phyloP scores from a whole-genome alignment of 495 filamentous ascomycete species.

The Amphirosellinia nigrospora region DNA sequence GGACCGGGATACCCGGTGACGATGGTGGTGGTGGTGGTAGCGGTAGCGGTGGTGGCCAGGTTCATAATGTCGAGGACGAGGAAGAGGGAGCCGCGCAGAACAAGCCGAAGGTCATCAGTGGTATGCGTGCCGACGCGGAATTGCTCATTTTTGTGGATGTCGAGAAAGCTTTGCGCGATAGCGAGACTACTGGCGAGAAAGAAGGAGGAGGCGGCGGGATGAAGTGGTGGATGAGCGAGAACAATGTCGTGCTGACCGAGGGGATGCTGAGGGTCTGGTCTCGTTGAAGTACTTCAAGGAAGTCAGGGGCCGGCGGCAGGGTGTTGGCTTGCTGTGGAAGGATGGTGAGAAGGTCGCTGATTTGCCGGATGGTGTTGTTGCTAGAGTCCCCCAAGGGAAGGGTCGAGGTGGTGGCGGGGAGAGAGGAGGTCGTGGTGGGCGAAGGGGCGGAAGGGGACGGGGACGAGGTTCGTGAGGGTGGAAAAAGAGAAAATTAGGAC shows the following conservation, averaged over 20 bases:
- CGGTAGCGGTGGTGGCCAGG: constrained; percentile 54
- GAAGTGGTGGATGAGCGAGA: constrained; percentile 85
- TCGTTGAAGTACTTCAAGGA: constrained; percentile 51
- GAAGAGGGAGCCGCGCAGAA: constrained; percentile 23
- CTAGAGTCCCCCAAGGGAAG: constrained; percentile 22
- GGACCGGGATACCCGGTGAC: constrained; percentile 64
- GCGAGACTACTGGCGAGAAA: neutral
- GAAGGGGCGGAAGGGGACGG: constrained; percentile 11
- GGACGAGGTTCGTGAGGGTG: constrained; percentile 1
- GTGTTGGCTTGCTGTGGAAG: constrained; percentile 69
- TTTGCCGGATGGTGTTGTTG: constrained; percentile 52
- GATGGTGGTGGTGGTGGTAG: constrained; percentile 52
- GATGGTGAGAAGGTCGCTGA: constrained; percentile 65
- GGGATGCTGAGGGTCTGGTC: constrained; percentile 54
- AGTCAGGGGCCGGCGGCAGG: constrained; percentile 64
- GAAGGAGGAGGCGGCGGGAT: constrained; percentile 65
- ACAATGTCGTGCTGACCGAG: constrained; percentile 71
- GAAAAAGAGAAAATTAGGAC: neutral
- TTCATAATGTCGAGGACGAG: constrained; percentile 65
- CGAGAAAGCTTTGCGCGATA: constrained; percentile 58
- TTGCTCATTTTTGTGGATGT: constrained; percentile 83
- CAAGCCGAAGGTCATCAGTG: constrained; percentile 68
- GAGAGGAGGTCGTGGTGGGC: constrained; percentile 17
- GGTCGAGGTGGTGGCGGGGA: constrained; percentile 19
- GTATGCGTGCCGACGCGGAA: constrained; percentile 82